phyloP scores from a whole-genome alignment of 768 basidiomycete species.

The Chlorophyllum brunneum region DNA sequence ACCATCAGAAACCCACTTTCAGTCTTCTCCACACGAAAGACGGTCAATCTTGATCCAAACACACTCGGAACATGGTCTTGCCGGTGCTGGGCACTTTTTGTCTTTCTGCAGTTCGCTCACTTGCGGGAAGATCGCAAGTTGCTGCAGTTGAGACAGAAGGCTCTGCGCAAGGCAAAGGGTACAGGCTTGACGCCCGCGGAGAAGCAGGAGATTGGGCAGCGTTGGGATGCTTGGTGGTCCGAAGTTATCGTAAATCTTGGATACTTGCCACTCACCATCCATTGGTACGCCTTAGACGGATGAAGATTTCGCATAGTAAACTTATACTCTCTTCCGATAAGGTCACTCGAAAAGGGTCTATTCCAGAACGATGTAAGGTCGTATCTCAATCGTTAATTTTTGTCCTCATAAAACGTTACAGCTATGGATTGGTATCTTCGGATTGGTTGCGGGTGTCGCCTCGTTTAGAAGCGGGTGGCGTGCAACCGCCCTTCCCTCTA shows the following conservation, averaged over 20 bases:
- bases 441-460: constrained; percentile 48
- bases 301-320: neutral
- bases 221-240: constrained; percentile 68
- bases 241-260: constrained; percentile 70
- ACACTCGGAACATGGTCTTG: constrained; percentile 65
- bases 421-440: constrained; percentile 40
- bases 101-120: constrained; percentile 73
- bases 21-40: constrained; percentile 37
- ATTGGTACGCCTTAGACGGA: constrained; percentile 55
- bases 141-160: constrained; percentile 49
- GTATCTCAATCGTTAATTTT: neutral
- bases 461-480: constrained; percentile 72
- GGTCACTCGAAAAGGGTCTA: constrained; percentile 67
- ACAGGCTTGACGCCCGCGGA: constrained; percentile 43
- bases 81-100: constrained; percentile 79
- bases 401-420: constrained; percentile 17
- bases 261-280: constrained; percentile 79
- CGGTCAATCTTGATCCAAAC: constrained; percentile 41
- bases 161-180: constrained; percentile 56
- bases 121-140: constrained; percentile 64
- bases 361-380: constrained; percentile 59
- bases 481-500: constrained; percentile 50
- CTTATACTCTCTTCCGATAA: constrained; percentile 23
- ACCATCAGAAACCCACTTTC: constrained; percentile 44
- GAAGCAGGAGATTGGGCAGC: constrained; percentile 48